Evolutionary conservation across 306 rosid species (phyloP).

Genomic region (Citrullus amarus): DNA sequence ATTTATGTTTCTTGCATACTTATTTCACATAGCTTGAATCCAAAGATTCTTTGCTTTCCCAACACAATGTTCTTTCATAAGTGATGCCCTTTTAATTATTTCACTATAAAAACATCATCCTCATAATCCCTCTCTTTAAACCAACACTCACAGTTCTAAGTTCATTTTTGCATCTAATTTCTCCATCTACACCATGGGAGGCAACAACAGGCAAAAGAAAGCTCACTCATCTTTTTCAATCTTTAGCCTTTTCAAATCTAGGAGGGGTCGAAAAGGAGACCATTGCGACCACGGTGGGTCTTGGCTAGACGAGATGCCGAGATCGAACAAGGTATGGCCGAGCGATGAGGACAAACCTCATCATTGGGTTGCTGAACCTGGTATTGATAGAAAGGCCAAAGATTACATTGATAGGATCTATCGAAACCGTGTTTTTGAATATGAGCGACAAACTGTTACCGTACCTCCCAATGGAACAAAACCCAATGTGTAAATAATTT

Average conservation of each 20-base stretch:
- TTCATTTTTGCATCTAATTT: not conserved
- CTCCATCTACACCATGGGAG: not conserved
- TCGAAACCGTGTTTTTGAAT: constrained; percentile 30
- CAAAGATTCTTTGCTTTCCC: not conserved
- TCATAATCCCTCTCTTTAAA: not conserved
- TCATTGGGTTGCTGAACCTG: constrained; percentile 57
- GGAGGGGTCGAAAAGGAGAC: constrained; percentile 14
- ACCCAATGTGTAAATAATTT: not conserved
- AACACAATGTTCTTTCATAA: too few relatives aligned
- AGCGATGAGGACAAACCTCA: constrained; percentile 57
- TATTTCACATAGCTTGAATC: not conserved
- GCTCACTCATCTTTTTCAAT: not conserved
- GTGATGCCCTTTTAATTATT: not conserved
- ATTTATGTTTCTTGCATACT: not conserved
- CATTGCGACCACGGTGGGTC: not conserved
- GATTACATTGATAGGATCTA: constrained; percentile 37
- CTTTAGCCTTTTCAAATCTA: not conserved
- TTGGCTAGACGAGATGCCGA: constrained; percentile 19
- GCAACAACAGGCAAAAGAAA: not conserved
- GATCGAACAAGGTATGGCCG: constrained; percentile 44
- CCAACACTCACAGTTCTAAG: not conserved
- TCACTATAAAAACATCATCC: not conserved
- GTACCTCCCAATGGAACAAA: constrained; percentile 17
- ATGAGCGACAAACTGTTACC: constrained; percentile 24
- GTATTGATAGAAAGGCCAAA: constrained; percentile 47